Evolutionary conservation across 176 grass and related monocot genomes (phyloP).

Genomic region (Thinopyrum elongatum): DNA sequence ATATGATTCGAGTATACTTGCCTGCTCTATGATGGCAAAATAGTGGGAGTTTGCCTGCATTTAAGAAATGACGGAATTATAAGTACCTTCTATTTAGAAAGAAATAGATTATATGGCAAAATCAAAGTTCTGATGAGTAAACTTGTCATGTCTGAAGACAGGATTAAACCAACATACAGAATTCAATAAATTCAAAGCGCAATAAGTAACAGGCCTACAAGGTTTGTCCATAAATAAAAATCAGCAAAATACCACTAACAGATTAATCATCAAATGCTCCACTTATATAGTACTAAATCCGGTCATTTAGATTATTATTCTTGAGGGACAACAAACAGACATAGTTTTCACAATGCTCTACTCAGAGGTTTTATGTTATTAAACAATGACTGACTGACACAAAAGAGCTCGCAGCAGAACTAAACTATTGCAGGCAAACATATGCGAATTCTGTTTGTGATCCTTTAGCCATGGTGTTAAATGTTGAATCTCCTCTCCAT

Average conservation of each 20-base stretch:
- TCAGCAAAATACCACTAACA: conserved; percentile 1
- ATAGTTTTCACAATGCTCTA: not conserved
- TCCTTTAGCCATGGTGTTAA: not conserved
- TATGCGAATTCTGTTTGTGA: not conserved
- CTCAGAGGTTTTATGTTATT: not conserved
- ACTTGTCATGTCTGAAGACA: not conserved
- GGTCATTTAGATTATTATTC: not conserved
- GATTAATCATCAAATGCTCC: not conserved
- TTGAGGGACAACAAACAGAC: not conserved
- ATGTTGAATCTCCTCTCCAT: not conserved
- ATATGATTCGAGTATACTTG: conserved; percentile 30
- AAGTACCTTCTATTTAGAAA: conserved; percentile 13
- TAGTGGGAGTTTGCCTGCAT: conserved; percentile 98
- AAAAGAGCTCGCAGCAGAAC: not conserved
- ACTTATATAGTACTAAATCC: not conserved
- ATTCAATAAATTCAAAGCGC: not conserved
- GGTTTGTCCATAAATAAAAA: no score
- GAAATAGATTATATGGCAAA: not conserved
- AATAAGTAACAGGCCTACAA: not conserved
- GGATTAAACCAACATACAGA: not conserved
- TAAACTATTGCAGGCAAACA: not conserved
- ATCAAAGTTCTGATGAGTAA: not conserved
- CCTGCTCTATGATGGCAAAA: conserved; percentile 98
- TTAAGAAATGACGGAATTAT: conserved; percentile 25
- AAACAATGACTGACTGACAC: not conserved